Base-by-base conservation (phyloP, 257 asterid species). In the Fraxinus cuspidata region DNA sequence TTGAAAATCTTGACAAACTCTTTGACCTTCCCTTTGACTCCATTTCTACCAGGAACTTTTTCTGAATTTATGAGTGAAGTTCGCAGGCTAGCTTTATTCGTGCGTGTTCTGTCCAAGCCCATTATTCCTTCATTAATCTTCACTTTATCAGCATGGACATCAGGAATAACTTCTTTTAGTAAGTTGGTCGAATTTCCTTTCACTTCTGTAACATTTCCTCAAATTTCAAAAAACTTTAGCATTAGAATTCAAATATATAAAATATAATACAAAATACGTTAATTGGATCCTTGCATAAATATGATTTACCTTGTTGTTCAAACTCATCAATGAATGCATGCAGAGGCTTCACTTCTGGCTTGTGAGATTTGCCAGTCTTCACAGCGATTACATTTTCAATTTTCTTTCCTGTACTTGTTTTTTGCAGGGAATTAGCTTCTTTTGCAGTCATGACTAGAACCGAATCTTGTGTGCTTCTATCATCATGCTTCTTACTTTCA, bases 1-100 rank as follows among this genome's bases (percentile, higher is more conserved):
- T 88, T 89, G 84, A 95, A 90, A 64, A 88, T 88, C 83, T 93
- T 90, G 49, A 88, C 98, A 74, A 93, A 93, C 40, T 91, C 93
- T 71, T 83, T 88, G 29, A 95, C 94, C 84, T 91, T 94, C 51
- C 96, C 90, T 76, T 83, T 86, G 44, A 75, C 88, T 84, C 87
- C 81, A 78, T 67, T 77, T 82, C 76, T 87, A 75, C 69, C 77
- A 44, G 69, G 64, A 81, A 64, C 71, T 23, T 64, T 81, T 70
- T 79, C 83, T 29, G 90, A 73, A 53, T 23, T 73, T 72, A 1
- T 58, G 1, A 76, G 77, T 38, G 78, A 75, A 66, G 72, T 78
- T 77, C 73, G 80, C 53, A 31, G 74, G 76, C 72, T 83, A 74
- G 80, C 56, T 76, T 77, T 78, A n/a, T 72, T 77, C 10, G 63